Conservation (phyloP, 768 basidiomycete genomes). For the Boletellus ananas region DNA sequence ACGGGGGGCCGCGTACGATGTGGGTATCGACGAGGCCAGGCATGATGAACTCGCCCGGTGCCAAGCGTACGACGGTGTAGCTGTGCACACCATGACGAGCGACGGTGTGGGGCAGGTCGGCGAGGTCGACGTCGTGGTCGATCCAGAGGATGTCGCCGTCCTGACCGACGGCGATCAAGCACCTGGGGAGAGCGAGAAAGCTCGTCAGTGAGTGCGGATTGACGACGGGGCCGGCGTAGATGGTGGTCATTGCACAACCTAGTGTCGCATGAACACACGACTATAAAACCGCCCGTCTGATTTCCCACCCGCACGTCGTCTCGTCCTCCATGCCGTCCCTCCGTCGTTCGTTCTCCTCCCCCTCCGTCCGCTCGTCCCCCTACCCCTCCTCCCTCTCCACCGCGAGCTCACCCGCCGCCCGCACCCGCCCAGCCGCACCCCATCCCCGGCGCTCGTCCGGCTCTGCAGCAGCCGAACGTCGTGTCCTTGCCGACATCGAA, state of each 20-base stretch:
- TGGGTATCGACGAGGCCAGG: constrained; percentile 94
- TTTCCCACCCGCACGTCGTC: constrained; percentile 32
- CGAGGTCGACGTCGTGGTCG: constrained; percentile 49
- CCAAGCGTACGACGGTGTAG: constrained; percentile 36
- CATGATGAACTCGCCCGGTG: constrained; percentile 64
- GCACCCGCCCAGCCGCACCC: constrained; percentile 36
- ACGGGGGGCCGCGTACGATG: constrained; percentile 50
- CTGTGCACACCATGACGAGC: constrained; percentile 43
- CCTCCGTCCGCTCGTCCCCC: constrained; percentile 64
- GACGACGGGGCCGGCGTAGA: constrained; percentile 58
- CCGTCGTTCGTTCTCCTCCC: constrained; percentile 71
- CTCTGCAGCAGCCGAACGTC: constrained; percentile 59
- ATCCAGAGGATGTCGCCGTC: constrained; percentile 70
- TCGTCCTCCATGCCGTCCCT: constrained; percentile 62
- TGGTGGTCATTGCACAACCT: constrained; percentile 22
- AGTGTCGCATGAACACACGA: constrained; percentile 21
- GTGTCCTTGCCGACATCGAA: constrained; percentile 82
- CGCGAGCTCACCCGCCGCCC: constrained; percentile 30
- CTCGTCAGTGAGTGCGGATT: constrained; percentile 44
- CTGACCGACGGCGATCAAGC: constrained; percentile 50
- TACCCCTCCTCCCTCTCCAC: constrained; percentile 48
- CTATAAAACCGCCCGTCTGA: constrained; percentile 41
- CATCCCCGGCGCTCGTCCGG: constrained; percentile 59
- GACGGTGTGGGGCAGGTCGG: constrained; percentile 47
- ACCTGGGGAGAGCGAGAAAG: constrained; percentile 46